A percentile compares a stretch with the other conserved stretches of the same genome.
phyloP scores from a whole-genome alignment of 495 filamentous ascomycete genomes.

The Penicillium riverlandense region DNA sequence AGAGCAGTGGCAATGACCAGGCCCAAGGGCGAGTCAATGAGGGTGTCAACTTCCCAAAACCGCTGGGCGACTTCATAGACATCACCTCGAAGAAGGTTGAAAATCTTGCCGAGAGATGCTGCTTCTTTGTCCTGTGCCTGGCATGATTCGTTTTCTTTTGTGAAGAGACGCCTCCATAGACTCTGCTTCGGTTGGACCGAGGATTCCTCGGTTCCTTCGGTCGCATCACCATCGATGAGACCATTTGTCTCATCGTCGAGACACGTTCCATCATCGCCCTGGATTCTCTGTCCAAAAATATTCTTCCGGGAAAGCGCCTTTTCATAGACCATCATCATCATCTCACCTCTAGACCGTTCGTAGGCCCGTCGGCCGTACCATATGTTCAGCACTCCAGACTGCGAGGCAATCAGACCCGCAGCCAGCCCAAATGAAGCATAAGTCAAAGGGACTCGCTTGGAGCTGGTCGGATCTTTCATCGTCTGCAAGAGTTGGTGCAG shows the following conservation, averaged over 20 bases:
- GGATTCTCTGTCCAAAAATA: slow-evolving; percentile 44
- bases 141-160: slow-evolving; percentile 6
- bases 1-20: slow-evolving; percentile 59
- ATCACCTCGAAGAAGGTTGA: slow-evolving; percentile 73
- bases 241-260: slow-evolving; percentile 1
- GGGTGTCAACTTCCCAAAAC: slow-evolving; percentile 71
- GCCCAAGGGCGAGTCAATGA: slow-evolving; percentile 63
- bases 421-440: slow-evolving; percentile 59
- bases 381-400: slow-evolving; percentile 60
- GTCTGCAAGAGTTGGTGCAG: slow-evolving; percentile 64
- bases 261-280: slow-evolving; percentile 4
- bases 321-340: slow-evolving; percentile 84
- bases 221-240: background rate
- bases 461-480: slow-evolving; percentile 46
- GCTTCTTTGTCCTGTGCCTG: slow-evolving; percentile 40
- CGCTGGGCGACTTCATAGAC: slow-evolving; percentile 76
- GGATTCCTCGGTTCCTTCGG: background rate
- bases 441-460: slow-evolving; percentile 50
- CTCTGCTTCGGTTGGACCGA: background rate
- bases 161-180: slow-evolving; percentile 8
- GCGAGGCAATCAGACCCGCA: slow-evolving; percentile 52
- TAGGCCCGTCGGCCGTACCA: slow-evolving; percentile 74
- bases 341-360: slow-evolving; percentile 72
- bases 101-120: slow-evolving; percentile 75
- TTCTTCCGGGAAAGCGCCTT: slow-evolving; percentile 72